These are phyloP conservation scores for Wakefieldia striispora DNA, from an alignment of 768 basidiomycete genomes.

Conservation along the genomic window DNA sequence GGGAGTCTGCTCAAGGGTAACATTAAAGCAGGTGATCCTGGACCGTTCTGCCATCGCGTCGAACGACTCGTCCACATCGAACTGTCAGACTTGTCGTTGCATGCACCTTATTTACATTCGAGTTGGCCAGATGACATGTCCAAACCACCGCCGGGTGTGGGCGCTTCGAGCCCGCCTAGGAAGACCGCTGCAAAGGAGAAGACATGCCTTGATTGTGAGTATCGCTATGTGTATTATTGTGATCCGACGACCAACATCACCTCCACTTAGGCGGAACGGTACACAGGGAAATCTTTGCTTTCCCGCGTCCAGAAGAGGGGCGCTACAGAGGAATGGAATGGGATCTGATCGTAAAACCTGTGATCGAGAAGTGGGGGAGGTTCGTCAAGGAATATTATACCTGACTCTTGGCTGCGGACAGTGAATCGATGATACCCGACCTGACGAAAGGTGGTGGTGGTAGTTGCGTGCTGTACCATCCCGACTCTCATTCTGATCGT, in stretches of 20 bases:
- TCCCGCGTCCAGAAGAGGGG: constrained; percentile 53
- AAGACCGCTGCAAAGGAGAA: constrained; percentile 18
- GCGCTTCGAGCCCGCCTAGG: constrained; percentile 13
- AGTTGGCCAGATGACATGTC: constrained; percentile 41
- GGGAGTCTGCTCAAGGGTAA: constrained; percentile 62
- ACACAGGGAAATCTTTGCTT: constrained; percentile 82
- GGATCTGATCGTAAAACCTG: constrained; percentile 69
- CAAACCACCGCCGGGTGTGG: constrained; percentile 6
- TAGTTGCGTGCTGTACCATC: too few relatives aligned
- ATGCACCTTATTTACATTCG: constrained; percentile 58
- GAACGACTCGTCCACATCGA: constrained; percentile 82
- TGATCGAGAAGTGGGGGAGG: constrained; percentile 74
- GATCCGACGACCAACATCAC: constrained; percentile 6
- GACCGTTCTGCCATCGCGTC: constrained; percentile 67
- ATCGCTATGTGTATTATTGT: too few relatives aligned
- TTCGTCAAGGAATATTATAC: constrained; percentile 46
- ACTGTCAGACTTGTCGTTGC: constrained; percentile 62
- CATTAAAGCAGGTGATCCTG: constrained; percentile 58
- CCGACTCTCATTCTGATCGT: too few relatives aligned
- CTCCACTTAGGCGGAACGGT: constrained; percentile 45
- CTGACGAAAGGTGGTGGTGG: too few relatives aligned
- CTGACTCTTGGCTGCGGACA: constrained; percentile 9
- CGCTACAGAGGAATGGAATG: constrained; percentile 65
- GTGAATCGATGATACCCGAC: too few relatives aligned
- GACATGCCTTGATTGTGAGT: constrained; percentile 46